These are phyloP conservation scores for Lithocarpus polystachyus DNA, from an alignment of 306 rosid genomes.

Conservation along the genomic window DNA sequence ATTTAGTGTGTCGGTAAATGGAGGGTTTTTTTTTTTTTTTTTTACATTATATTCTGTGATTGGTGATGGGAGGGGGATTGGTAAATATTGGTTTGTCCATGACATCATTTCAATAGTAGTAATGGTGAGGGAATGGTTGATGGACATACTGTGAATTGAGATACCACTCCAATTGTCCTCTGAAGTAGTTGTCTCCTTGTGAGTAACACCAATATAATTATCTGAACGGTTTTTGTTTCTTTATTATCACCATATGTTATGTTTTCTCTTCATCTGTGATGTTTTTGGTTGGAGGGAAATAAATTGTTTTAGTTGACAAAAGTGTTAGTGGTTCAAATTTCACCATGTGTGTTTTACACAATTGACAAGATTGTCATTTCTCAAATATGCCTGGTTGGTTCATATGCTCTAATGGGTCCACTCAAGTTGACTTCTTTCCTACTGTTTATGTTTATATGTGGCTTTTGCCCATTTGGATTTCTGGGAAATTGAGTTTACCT, in stretches of 20 bases:
- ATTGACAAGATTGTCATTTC: neutral
- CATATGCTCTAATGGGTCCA: conserved; percentile 29
- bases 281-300: neutral
- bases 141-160: too few relatives aligned
- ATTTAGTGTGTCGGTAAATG: too few relatives aligned
- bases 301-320: conserved; percentile 4
- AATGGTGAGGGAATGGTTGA: too few relatives aligned
- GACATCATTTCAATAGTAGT: too few relatives aligned
- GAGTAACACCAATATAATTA: neutral
- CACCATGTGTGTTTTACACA: neutral
- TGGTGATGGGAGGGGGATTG: too few relatives aligned
- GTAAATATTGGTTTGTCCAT: too few relatives aligned
- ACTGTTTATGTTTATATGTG: conserved; percentile 2
- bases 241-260: neutral
- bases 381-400: neutral
- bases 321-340: conserved; percentile 14
- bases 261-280: neutral
- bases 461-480: neutral
- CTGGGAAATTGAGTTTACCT: neutral
- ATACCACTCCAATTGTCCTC: too few relatives aligned
- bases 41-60: too few relatives aligned
- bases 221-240: neutral
- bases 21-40: too few relatives aligned
- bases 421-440: conserved; percentile 14
- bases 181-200: neutral